A percentile compares a stretch with the other conserved stretches of the same genome.
These are phyloP conservation scores for Eucalyptus guilfoylei DNA, from an alignment of 345 rosid species.

Conservation along the genomic window DNA sequence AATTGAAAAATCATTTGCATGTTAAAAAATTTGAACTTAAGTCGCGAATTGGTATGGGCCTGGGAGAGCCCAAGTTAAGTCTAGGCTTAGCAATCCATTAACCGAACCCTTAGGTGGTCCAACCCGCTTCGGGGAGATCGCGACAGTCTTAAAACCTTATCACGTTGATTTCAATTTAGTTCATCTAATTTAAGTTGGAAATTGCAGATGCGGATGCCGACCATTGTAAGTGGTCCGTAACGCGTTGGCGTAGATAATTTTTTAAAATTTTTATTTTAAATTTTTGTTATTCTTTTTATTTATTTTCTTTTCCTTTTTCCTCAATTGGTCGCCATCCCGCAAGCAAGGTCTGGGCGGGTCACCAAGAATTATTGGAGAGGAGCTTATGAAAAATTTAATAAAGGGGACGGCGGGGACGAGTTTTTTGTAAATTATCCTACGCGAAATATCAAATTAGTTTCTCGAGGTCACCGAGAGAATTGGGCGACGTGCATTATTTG, in stretches of 20 bases:
- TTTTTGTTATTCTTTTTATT: too few species aligned
- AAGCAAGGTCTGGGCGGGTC: too few species aligned
- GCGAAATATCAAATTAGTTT: neutral
- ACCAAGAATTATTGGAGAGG: neutral
- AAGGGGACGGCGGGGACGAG: neutral
- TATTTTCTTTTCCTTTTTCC: too few species aligned
- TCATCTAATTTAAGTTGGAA: neutral
- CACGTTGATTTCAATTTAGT: neutral
- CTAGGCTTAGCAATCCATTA: too few species aligned
- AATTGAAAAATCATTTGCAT: too few species aligned
- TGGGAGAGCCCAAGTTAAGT: too few species aligned
- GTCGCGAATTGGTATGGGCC: too few species aligned
- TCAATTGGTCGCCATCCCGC: neutral
- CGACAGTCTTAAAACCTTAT: fast-evolving
- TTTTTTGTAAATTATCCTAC: neutral
- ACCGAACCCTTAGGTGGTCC: too few species aligned
- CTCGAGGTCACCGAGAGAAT: neutral
- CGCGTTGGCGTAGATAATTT: fast-evolving
- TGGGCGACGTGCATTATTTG: neutral
- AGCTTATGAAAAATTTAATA: neutral
- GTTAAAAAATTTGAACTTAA: too few species aligned
- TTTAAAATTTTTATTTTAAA: fast-evolving
- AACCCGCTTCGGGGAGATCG: too few species aligned
- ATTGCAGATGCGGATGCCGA: fast-evolving
- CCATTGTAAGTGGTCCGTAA: fast-evolving